Evolutionary conservation across 257 asterid genomes (phyloP), one percentile per base, ranked within the genome.

Genomic region (Ocimum tenuiflorum): DNA sequence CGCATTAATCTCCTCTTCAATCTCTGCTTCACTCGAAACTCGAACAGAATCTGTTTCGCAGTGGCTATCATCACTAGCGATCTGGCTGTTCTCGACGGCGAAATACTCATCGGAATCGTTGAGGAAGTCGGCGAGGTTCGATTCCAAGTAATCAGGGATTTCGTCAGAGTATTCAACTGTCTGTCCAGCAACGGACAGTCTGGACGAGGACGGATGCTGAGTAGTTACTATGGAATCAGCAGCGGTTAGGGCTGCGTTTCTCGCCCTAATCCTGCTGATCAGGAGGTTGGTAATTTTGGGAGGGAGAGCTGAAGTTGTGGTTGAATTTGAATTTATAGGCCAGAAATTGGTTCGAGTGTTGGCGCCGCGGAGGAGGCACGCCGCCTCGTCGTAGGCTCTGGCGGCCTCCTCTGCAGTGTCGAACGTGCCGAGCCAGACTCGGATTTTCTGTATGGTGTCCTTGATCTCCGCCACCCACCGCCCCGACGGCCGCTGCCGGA

Each of bases 391-490:
- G 15, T 87, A 87, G 10, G 91, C 91, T 71, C 89, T 77, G 19
- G 95, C 95, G 0, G 95, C 95, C 70, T 84, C 95, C 62, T 87
- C 95, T 1, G 95, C 91, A 2, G 95, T 87, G 81, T 87, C 91
- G 17, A 87, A 87, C 3, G 95, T 85, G 13, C 95, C 95, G 6
- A 87, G 35, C 95, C 92, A 87, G 72, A 87, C 89, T 51, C 95
- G 77, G 46, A 87, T 87, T 71, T 87, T 85, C 35, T 87, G 95
- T 45, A 83, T 87, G 17, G 95, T 87, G 61, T 87, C 91, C 62
- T 87, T 87, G 13, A 87, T 87, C 82, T 87, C 95, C 1, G 95
- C 92, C 66, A 87, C 95, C 95, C 95, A 87, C 48, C 89, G 83
- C 53, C 95, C 95, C 2, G 95, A 87, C 0, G 90, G 95, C 73